Conservation (phyloP, 2,329 filamentous ascomycete species). For the Sphaerulina vaccinii region DNA sequence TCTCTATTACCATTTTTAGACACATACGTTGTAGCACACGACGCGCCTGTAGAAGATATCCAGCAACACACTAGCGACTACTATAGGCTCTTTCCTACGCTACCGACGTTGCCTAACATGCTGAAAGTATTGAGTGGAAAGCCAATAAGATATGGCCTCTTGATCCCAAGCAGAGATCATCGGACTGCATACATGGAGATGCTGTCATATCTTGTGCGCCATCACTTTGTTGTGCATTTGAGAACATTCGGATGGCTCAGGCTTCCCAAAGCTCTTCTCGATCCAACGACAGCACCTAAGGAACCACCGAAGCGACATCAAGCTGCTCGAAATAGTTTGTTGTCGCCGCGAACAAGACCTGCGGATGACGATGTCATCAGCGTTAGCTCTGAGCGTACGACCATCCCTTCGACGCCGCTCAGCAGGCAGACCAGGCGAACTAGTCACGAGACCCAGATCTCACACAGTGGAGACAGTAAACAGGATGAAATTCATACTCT, state of each 20-base stretch:
- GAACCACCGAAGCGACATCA: conserved; percentile 11
- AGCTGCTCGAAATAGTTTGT: conserved; percentile 21
- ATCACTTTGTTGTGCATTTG: conserved; percentile 90
- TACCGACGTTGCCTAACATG: conserved; percentile 81
- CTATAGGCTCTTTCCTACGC: conserved; percentile 74
- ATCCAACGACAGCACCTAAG: neutral
- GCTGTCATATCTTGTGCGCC: conserved; percentile 86
- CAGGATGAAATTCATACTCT: conserved; percentile 10
- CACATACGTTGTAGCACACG: conserved; percentile 87
- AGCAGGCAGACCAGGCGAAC: conserved; percentile 15
- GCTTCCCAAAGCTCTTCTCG: conserved; percentile 63
- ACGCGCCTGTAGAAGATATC: conserved; percentile 74
- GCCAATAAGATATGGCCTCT: conserved; percentile 76
- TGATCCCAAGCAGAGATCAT: conserved; percentile 85
- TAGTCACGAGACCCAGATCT: conserved; percentile 13
- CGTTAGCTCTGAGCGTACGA: conserved; percentile 30
- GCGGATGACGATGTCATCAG: conserved; percentile 31
- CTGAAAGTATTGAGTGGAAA: conserved; percentile 77
- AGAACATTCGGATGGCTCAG: conserved; percentile 83
- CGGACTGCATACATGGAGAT: conserved; percentile 86
- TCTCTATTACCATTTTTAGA: too few species aligned
- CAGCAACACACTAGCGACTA: conserved; percentile 69
- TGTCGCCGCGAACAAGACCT: conserved; percentile 28
- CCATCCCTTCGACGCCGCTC: conserved; percentile 18
- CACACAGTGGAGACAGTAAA: neutral